Evolutionary conservation across 1,284 basidiomycete species (phyloP).

Genomic region (Coniophora puteana): DNA sequence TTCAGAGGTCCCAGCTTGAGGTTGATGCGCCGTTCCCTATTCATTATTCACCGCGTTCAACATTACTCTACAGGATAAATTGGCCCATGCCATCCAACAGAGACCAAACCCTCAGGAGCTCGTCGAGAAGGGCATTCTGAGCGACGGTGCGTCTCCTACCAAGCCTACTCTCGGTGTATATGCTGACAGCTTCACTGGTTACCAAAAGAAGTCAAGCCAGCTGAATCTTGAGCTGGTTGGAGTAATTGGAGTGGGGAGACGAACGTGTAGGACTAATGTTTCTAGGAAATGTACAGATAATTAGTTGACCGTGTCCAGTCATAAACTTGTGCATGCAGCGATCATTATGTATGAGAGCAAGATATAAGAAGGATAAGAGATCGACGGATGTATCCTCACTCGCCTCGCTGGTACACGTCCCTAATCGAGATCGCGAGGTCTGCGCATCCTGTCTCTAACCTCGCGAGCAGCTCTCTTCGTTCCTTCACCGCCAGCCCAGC

Average conservation of each 20-base stretch:
- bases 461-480: slow-evolving; percentile 62
- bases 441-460: slow-evolving; percentile 51
- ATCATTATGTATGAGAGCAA: no score
- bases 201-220: slow-evolving; percentile 1
- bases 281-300: no score
- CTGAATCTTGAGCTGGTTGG: no score
- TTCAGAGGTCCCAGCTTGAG: slow-evolving; percentile 67
- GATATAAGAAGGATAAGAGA: no score
- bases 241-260: no score
- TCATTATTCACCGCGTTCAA: neutral
- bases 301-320: no score
- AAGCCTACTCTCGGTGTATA: neutral
- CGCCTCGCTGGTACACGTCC: no score
- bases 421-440: no score
- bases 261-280: no score
- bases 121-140: slow-evolving; percentile 69
- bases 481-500: slow-evolving; percentile 73
- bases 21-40: slow-evolving; percentile 33
- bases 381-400: no score
- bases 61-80: slow-evolving; percentile 48
- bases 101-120: slow-evolving; percentile 69
- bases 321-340: no score
- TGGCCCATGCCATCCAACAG: slow-evolving; percentile 61
- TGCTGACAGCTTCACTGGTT: slow-evolving; percentile 3
- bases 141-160: slow-evolving; percentile 6